phyloP scores from a whole-genome alignment of 805 yeast species.

The Zygotorulaspora chibaensis region DNA sequence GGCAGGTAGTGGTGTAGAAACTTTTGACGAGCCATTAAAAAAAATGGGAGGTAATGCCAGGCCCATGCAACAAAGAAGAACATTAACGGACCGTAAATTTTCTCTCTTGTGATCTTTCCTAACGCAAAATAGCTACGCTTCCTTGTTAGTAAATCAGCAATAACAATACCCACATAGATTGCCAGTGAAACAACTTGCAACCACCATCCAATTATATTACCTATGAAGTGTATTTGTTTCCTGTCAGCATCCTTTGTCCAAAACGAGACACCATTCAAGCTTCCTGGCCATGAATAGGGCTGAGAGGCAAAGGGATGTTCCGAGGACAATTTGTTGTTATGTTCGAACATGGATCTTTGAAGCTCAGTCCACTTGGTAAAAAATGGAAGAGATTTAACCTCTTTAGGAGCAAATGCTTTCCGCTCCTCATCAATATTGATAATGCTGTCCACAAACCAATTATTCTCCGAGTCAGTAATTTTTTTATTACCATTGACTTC shows the following conservation, averaged over 20 bases:
- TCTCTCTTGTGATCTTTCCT: conserved; percentile 57
- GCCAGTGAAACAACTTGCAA: conserved; percentile 62
- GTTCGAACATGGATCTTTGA: conserved; percentile 84
- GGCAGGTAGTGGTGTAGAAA: conserved; percentile 94
- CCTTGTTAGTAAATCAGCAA: conserved; percentile 72
- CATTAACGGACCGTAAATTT: conserved; percentile 73
- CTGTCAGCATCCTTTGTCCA: conserved; percentile 73
- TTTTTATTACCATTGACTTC: conserved; percentile 96
- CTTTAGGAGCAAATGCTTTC: conserved; percentile 58
- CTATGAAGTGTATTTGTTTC: conserved; percentile 83
- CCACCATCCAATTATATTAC: conserved; percentile 92
- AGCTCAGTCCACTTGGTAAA: conserved; percentile 84
- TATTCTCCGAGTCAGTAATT: conserved; percentile 57
- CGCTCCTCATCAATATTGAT: conserved; percentile 61
- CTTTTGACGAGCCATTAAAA: conserved; percentile 86
- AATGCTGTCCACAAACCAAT: conserved; percentile 75
- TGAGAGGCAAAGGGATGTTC: conserved; percentile 95
- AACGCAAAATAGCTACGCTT: conserved; percentile 64
- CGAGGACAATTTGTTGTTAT: conserved; percentile 79
- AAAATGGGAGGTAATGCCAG: conserved; percentile 87
- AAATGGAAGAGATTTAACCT: conserved; percentile 62
- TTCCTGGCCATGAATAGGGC: conserved; percentile 88
- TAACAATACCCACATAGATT: conserved; percentile 56
- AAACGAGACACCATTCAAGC: conserved; percentile 88
- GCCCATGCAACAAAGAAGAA: conserved; percentile 85